These are phyloP conservation scores for Laetiporus sulphureus DNA, from an alignment of 1,284 basidiomycete genomes.

Conservation along the genomic window DNA sequence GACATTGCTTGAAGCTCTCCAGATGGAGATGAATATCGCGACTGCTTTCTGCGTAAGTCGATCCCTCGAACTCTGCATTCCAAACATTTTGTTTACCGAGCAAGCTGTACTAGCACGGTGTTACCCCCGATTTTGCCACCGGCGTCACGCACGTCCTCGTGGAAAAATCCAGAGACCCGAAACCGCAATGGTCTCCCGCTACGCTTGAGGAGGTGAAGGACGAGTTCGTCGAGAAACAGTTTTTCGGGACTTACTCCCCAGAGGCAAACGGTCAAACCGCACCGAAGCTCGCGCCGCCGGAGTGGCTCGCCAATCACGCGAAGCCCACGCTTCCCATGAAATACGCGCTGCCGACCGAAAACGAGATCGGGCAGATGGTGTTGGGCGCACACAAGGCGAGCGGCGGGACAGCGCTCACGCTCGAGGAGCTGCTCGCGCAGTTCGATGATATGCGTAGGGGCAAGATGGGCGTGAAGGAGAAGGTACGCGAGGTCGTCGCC, in stretches of 20 bases:
- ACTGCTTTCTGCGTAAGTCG: constrained; percentile 77
- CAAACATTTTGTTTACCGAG: constrained; percentile 1
- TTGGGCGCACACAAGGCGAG: constrained; percentile 49
- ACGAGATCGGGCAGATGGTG: constrained; percentile 57
- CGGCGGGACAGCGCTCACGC: constrained; percentile 49
- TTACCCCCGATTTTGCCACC: constrained; percentile 74
- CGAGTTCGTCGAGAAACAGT: constrained; percentile 45
- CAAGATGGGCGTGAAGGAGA: constrained; percentile 69
- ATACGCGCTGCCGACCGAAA: constrained; percentile 63
- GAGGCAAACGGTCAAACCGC: constrained; percentile 24
- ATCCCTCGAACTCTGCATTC: no score
- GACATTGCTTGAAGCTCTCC: constrained; percentile 59
- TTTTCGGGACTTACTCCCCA: constrained; percentile 44
- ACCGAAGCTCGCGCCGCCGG: constrained; percentile 44
- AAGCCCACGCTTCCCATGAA: constrained; percentile 37
- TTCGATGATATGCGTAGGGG: constrained; percentile 39
- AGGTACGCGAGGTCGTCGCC: constrained; percentile 64
- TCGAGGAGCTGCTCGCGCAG: constrained; percentile 54
- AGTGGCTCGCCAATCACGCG: constrained; percentile 22
- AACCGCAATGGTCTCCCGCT: constrained; percentile 64
- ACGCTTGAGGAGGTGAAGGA: constrained; percentile 50
- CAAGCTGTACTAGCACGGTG: constrained; percentile 50
- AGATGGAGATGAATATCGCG: constrained; percentile 80
- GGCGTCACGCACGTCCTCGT: constrained; percentile 76
- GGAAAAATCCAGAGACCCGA: constrained; percentile 42